A percentile compares a stretch with the other conserved stretches of the same genome.
phyloP scores from a whole-genome alignment of 164 flowering plant genomes.

The Piper longum region DNA sequence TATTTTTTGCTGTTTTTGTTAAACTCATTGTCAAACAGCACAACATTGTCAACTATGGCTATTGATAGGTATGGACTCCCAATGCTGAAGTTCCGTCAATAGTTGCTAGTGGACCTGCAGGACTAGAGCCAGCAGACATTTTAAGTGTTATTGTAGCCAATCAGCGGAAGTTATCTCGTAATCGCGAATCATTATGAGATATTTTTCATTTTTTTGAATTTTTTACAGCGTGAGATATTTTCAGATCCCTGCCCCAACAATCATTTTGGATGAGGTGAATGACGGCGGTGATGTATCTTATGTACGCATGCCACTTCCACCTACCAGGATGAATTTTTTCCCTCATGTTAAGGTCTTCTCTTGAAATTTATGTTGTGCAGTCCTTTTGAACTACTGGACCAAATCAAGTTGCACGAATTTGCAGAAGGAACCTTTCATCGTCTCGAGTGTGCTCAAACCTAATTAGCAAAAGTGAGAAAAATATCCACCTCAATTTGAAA shows the following conservation, averaged over 20 bases:
- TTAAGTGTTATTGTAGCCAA: slow-evolving; percentile 63
- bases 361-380: slow-evolving; percentile 16
- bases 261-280: too few species aligned
- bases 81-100: slow-evolving; percentile 55
- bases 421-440: slow-evolving; percentile 63
- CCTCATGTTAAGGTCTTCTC: not conserved
- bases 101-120: slow-evolving; percentile 60
- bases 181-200: slow-evolving; percentile 61
- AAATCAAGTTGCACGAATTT: slow-evolving; percentile 64
- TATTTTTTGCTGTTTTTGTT: not conserved
- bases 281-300: too few species aligned
- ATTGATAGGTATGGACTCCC: slow-evolving; percentile 72
- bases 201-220: not conserved
- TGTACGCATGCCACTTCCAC: not conserved
- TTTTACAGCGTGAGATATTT: not conserved
- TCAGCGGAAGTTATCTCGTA: slow-evolving; percentile 51
- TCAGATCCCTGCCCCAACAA: too few species aligned
- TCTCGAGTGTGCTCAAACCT: slow-evolving; percentile 70
- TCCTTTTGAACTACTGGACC: slow-evolving; percentile 60
- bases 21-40: not conserved
- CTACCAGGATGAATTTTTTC: not conserved
- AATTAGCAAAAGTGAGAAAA: slow-evolving; percentile 3
- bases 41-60: not conserved
- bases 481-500: too few species aligned
- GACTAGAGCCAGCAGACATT: slow-evolving; percentile 64